These are phyloP conservation scores for Pontederia crassipes DNA, from an alignment of 176 grass and related monocot genomes.

Conservation along the genomic window DNA sequence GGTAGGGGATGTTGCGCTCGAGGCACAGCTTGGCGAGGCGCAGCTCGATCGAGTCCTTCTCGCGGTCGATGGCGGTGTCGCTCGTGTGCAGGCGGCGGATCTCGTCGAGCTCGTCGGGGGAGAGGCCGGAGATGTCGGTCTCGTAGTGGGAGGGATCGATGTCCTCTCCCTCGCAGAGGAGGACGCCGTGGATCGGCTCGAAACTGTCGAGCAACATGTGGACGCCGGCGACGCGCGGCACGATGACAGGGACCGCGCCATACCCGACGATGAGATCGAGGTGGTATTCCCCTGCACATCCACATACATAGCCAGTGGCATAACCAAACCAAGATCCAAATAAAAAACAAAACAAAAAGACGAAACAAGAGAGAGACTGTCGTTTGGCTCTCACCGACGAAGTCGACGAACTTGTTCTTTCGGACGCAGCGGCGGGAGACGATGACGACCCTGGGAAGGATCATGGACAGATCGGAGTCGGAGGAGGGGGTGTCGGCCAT, in stretches of 20 bases:
- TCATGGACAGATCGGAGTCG: conserved; percentile 28
- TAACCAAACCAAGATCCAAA: too few species aligned
- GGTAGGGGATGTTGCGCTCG: conserved; percentile 17
- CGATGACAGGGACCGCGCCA: conserved; percentile 21
- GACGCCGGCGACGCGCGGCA: conserved; percentile 19
- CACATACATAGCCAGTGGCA: too few species aligned
- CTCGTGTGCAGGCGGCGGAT: conserved; percentile 9
- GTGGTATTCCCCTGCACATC: conserved; percentile 20
- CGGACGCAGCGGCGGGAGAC: conserved; percentile 79
- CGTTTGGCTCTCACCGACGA: conserved; percentile 42
- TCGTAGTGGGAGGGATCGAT: conserved; percentile 12
- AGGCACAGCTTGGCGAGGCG: conserved; percentile 18
- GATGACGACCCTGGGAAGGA: conserved; percentile 82
- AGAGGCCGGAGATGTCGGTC: background rate
- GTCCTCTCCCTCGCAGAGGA: conserved; percentile 25
- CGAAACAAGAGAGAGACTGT: too few species aligned
- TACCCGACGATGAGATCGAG: conserved; percentile 21
- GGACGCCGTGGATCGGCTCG: conserved; percentile 25
- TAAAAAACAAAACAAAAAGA: too few species aligned
- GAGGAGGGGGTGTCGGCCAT: too few species aligned
- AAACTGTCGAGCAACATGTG: conserved; percentile 17
- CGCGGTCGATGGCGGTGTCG: conserved; percentile 16
- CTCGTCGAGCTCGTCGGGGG: conserved; percentile 8
- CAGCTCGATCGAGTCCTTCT: conserved; percentile 24
- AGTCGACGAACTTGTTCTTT: conserved; percentile 99